Base-by-base conservation (phyloP, 345 rosid species). In the Iberis pinnata region DNA sequence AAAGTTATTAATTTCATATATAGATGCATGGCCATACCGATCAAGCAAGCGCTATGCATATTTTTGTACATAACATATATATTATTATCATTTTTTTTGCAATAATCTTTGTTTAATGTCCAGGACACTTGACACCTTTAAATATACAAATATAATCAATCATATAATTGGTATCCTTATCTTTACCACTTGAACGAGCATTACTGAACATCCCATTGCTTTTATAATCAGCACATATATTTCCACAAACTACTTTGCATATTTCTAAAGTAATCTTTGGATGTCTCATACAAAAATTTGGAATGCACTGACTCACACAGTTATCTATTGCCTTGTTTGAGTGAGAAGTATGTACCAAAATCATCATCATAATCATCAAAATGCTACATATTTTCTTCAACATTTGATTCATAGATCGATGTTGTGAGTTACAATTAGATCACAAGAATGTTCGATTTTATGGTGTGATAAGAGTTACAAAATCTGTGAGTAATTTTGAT, bases 261-360 rank as follows among this genome's bases (percentile, higher is more conserved):
- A 27, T 25, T 12, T 27, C 26, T 9, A 54, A 1, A 40, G 25
- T 40, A 17, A 54, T 26, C 9, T 8, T 8, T 26, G 37, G 25
- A 26, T 39, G 47, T 38, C 35, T 53, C 22, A 53, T 53, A 38
- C 58, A 53, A 40, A 54, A 54, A 5, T 39, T 54, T 40, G 59
- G 59, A 48, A 41, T 55, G n/a, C 49, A 54, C 40, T 54, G 16
- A 25, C 7, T 54, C 29, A 12, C 39, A 9, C 35, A 46, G 5
- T 9, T 14, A 48, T 48, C 38, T 10, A 48, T 2, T 29, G 24
- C 15, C 22, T 49, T 49, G 53, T 47, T 9, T 7, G 52, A n/a
- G n/a, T n/a, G n/a, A n/a, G n/a, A n/a, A n/a, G n/a, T n/a, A n/a
- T n/a, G n/a, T n/a, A n/a, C n/a, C n/a, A n/a, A n/a, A n/a, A n/a